Evolutionary conservation across 768 basidiomycete genomes (phyloP), one percentile per base, ranked within the genome.

Genomic region (Suillus variegatus): DNA sequence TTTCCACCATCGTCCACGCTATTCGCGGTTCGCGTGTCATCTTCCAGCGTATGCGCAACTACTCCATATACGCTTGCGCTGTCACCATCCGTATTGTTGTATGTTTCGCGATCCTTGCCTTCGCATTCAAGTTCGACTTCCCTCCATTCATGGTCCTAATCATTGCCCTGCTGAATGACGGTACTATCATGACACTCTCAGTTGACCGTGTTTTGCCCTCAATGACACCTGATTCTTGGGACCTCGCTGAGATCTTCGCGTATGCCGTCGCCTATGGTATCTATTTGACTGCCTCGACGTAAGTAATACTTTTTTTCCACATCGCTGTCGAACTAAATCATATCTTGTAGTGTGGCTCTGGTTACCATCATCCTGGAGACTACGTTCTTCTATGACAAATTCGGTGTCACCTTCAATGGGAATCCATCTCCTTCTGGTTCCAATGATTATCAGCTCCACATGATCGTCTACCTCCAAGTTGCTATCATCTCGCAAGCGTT

Each of bases 31-130:
- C 97, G 41, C 96, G 97, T 84, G 82, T 97, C 82, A 99, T 99
- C 81, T 99, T 99, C 93, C 97, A 99, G 77, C 93, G 97, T 82
- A 98, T 99, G 97, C 84, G 97, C 73, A 99, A 99, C 86, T 98
- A 99, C 81, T 93, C 97, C 61, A 97, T 99, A 82, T 95, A 95
- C 77, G 93, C 93, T 40, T 95, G 94, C 75, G 94, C 93, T 51
- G 94, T 97, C 71, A 98, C 96, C 67, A 97, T 97, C 80, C 96
- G 96, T 91, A 97, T 98, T 78, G 96, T 98, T 70, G 93, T 97
- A 70, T 97, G 93, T 80, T 98, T 99, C 81, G 89, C 95, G 67
- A 89, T 97, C 82, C 84, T 99, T 76, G 93, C 94, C 52, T 98
- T 98, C 78, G 90, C 90, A 43, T 99, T 95, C 89, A 88, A 90